Base-by-base conservation (phyloP, 1,284 basidiomycete genomes). In the Mycosarcoma maydis region DNA sequence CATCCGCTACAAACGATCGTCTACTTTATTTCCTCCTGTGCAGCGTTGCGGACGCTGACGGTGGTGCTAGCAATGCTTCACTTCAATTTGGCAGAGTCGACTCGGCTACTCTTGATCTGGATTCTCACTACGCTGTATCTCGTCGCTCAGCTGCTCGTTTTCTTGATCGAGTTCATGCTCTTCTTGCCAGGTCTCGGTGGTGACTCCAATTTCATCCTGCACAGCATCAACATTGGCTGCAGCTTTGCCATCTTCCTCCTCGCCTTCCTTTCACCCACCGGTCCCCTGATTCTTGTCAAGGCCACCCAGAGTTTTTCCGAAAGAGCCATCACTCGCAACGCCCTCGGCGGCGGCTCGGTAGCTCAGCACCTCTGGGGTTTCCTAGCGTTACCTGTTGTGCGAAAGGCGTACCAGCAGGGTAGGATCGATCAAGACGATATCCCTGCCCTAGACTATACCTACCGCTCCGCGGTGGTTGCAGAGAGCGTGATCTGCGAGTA, bases 401-500 rank as follows among this genome's bases (percentile, higher is more conserved):
- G n/a, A 4, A 19, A 52, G 11, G 57, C 64, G 0, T 48, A 54
- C 23, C 27, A 3, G 4, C 5, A 42, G 7, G 29, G 32, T 7
- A 36, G 48, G 0, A 42, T 67, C 38, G 53, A 51, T 6, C 29
- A 52, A 7, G 37, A 52, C n/a, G 52, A 60, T 13, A 52, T 67
- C 3, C 64, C 64, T 2, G 56, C 52, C 3, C 45, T 67, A 26
- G 64, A 67, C 23, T 44, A 54, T 17, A 48, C 47, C 11, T 56
- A 46, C 20, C 24, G 43, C 7, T 52, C 57, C 4, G 57, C 57
- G 3, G 38, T 56, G 7, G 23, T 61, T 3, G 64, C 48, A 2
- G 57, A 67, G 11, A 27, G 57, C 16, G 49, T 67, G 29, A 61
- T 67, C 23, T 17, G n/a, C n/a, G 24, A 46, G 6, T 67, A 67